phyloP scores from a whole-genome alignment of 164 flowering plant species.

The Paratinospora sagittata region DNA sequence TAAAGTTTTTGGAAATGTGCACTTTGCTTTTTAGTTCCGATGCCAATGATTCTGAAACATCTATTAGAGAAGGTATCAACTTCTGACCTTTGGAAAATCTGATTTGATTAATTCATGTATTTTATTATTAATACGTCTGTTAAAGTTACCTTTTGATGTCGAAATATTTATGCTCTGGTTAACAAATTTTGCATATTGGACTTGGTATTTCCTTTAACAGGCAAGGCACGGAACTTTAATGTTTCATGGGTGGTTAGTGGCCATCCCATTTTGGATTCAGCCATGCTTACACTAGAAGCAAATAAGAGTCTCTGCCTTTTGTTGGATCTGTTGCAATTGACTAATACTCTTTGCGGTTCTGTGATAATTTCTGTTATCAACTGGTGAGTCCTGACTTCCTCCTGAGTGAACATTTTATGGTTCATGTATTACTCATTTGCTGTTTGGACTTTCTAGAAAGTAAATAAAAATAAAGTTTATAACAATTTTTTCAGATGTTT shows the following conservation, averaged over 20 bases:
- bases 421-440: not conserved
- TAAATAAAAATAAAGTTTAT: not conserved
- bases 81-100: not conserved
- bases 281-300: slow-evolving; percentile 53
- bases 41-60: slow-evolving; percentile 35
- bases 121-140: not conserved
- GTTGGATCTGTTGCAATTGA: slow-evolving; percentile 53
- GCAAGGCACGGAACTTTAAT: slow-evolving; percentile 45
- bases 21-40: slow-evolving; percentile 63
- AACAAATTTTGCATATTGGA: not conserved
- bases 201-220: slow-evolving; percentile 25
- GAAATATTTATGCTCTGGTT: not conserved
- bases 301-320: slow-evolving; percentile 46
- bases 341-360: slow-evolving; percentile 49
- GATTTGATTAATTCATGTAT: not conserved
- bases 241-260: slow-evolving; percentile 65
- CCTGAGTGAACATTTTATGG: not conserved
- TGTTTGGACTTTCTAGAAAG: not conserved
- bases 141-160: not conserved
- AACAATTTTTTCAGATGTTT: not conserved
- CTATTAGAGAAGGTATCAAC: slow-evolving; percentile 48
- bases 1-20: slow-evolving; percentile 81
- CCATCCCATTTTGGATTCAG: slow-evolving; percentile 69
- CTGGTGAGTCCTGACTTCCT: slow-evolving; percentile 49
- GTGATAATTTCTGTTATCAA: slow-evolving; percentile 60